Conservation (phyloP, 495 filamentous ascomycete genomes). For the Collariella sp. region DNA sequence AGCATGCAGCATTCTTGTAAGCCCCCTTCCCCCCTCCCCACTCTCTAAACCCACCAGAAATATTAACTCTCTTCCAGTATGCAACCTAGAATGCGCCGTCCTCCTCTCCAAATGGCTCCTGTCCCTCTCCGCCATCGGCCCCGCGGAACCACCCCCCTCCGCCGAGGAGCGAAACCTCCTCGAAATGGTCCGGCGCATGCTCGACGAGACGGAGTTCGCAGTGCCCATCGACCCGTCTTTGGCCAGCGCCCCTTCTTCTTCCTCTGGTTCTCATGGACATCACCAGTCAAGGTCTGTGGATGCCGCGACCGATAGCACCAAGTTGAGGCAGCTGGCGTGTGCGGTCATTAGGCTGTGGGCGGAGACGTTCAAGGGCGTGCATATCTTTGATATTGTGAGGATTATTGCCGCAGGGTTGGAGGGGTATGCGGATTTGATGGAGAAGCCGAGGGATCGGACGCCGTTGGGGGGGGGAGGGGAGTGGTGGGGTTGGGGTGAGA, state of each 20-base stretch:
- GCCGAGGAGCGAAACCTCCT: slow-evolving; percentile 57
- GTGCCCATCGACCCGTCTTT: slow-evolving; percentile 46
- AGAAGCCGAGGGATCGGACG: slow-evolving; percentile 44
- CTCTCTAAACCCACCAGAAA: neutral
- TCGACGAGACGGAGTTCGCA: slow-evolving; percentile 68
- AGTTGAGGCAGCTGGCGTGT: slow-evolving; percentile 52
- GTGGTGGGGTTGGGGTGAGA: slow-evolving; percentile 10
- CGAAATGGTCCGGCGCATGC: slow-evolving; percentile 60
- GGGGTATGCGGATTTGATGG: slow-evolving; percentile 56
- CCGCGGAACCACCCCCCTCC: slow-evolving; percentile 36
- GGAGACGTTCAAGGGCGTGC: slow-evolving; percentile 56
- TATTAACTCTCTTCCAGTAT: slow-evolving; percentile 32
- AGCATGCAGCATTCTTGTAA: slow-evolving; percentile 59
- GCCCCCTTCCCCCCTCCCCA: neutral
- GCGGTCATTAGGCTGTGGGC: slow-evolving; percentile 60
- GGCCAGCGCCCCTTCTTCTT: slow-evolving; percentile 23
- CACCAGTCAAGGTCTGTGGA: slow-evolving; percentile 30
- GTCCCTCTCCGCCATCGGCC: slow-evolving; percentile 36
- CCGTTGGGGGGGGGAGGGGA: slow-evolving; percentile 28
- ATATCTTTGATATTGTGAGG: slow-evolving; percentile 59
- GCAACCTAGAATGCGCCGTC: slow-evolving; percentile 62
- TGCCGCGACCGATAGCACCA: slow-evolving; percentile 38
- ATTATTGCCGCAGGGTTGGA: slow-evolving; percentile 55
- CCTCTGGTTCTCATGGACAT: slow-evolving; percentile 18
- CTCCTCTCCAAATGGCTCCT: slow-evolving; percentile 50